These are phyloP conservation scores for Oryza longistaminata DNA, from an alignment of 176 grass and related monocot species.

Conservation along the genomic window DNA sequence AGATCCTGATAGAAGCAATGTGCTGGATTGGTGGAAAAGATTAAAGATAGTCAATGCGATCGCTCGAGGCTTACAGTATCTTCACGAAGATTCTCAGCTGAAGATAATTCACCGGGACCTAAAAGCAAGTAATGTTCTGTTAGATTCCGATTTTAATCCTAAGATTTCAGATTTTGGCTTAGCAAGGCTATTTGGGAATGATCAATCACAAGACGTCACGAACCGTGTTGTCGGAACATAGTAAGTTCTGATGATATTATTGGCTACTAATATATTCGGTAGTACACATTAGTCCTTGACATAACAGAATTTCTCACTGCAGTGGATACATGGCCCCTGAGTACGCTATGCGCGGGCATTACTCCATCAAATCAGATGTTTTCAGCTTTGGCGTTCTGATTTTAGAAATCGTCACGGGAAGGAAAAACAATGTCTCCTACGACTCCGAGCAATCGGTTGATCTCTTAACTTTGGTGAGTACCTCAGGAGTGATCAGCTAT, in stretches of 20 bases:
- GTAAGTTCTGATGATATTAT: constrained; percentile 49
- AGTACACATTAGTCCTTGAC: background rate
- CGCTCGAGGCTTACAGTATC: constrained; percentile 73
- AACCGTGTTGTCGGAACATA: constrained; percentile 64
- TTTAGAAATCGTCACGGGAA: constrained; percentile 70
- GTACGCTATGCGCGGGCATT: constrained; percentile 54
- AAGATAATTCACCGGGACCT: constrained; percentile 70
- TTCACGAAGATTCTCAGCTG: constrained; percentile 83
- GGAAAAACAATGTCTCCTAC: constrained; percentile 45
- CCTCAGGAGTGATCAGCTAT: background rate
- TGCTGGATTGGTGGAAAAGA: constrained; percentile 58
- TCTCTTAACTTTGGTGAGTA: constrained; percentile 62
- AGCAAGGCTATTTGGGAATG: constrained; percentile 57
- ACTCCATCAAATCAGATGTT: constrained; percentile 70
- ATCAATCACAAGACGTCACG: constrained; percentile 62
- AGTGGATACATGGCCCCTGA: constrained; percentile 38
- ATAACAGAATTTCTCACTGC: constrained; percentile 2
- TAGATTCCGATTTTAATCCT: constrained; percentile 54
- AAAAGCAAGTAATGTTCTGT: constrained; percentile 54
- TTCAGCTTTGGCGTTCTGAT: constrained; percentile 74
- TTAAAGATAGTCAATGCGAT: constrained; percentile 57
- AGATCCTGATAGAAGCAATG: constrained; percentile 41
- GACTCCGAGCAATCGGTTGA: constrained; percentile 40
- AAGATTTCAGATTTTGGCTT: constrained; percentile 84
- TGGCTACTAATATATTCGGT: background rate